Percentiles rank a stretch among this genome's conserved stretches.
phyloP scores from a whole-genome alignment of 179 eudicot genomes.

The Actinidia arguta region DNA sequence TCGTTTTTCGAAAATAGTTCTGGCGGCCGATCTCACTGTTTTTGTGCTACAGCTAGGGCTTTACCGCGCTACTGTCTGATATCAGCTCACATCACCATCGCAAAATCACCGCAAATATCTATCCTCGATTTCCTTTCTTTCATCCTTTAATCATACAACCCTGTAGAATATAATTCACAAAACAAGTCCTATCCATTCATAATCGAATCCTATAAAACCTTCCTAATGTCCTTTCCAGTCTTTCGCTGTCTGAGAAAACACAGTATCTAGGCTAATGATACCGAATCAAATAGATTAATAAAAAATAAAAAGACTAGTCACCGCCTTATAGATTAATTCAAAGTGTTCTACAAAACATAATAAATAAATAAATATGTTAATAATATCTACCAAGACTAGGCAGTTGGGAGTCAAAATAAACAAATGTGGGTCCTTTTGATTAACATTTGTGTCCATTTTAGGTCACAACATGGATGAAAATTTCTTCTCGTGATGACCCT shows the following conservation, averaged over 20 bases:
- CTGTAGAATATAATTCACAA: too few relatives aligned
- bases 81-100: too few relatives aligned
- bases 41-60: too few relatives aligned
- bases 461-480: not conserved
- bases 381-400: not conserved
- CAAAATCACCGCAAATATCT: too few relatives aligned
- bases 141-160: too few relatives aligned
- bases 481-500: conserved; percentile 8
- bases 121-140: too few relatives aligned
- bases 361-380: not conserved
- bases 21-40: too few relatives aligned
- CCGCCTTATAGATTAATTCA: not conserved
- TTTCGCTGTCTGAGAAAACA: not conserved
- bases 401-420: conserved; percentile 10
- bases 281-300: too few relatives aligned
- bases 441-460: not conserved
- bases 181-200: not conserved
- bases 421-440: not conserved
- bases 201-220: not conserved
- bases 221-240: not conserved
- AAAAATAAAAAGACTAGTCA: not conserved
- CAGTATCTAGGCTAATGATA: not conserved
- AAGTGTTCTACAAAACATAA: not conserved
- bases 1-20: too few relatives aligned
- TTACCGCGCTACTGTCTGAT: too few relatives aligned